These are phyloP conservation scores for Pleurotus cornucopiae DNA, from an alignment of 768 basidiomycete species.

Conservation along the genomic window DNA sequence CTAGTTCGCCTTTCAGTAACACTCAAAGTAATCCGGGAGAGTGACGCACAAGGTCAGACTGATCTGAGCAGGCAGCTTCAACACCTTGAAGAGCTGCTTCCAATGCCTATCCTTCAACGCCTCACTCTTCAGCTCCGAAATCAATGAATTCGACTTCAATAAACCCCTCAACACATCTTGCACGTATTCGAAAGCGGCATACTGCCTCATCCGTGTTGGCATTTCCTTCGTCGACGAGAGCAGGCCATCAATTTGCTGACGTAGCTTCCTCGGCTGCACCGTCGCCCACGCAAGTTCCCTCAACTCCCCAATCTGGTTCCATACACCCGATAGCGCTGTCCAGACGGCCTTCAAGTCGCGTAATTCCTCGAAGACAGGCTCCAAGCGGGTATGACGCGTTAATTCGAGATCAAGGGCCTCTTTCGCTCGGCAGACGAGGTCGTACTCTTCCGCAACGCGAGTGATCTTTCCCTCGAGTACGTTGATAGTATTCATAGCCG, in stretches of 20 bases:
- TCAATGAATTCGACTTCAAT: constrained; percentile 83
- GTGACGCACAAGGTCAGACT: constrained; percentile 64
- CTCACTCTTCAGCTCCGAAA: constrained; percentile 96
- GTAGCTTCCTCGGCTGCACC: constrained; percentile 90
- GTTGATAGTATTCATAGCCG: constrained; percentile 93
- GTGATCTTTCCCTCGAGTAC: constrained; percentile 90
- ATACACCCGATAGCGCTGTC: constrained; percentile 97
- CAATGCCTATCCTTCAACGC: constrained; percentile 97
- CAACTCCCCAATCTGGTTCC: constrained; percentile 88
- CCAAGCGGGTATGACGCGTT: constrained; percentile 83
- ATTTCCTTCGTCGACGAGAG: constrained; percentile 95
- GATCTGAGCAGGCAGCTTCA: constrained; percentile 72
- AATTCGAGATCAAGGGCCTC: constrained; percentile 94
- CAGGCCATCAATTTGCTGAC: constrained; percentile 90
- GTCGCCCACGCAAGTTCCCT: constrained; percentile 88
- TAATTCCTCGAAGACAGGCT: constrained; percentile 92
- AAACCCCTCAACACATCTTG: constrained; percentile 85
- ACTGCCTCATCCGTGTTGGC: constrained; percentile 98
- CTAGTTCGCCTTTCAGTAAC: constrained; percentile 20
- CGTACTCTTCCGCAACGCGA: constrained; percentile 91
- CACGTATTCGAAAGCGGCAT: constrained; percentile 97
- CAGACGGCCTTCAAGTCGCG: constrained; percentile 97
- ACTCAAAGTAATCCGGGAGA: neutral
- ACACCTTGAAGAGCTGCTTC: constrained; percentile 92
- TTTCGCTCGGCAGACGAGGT: constrained; percentile 92